phyloP scores from a whole-genome alignment of 1,284 basidiomycete species.

The Exsudoporus floridanus region DNA sequence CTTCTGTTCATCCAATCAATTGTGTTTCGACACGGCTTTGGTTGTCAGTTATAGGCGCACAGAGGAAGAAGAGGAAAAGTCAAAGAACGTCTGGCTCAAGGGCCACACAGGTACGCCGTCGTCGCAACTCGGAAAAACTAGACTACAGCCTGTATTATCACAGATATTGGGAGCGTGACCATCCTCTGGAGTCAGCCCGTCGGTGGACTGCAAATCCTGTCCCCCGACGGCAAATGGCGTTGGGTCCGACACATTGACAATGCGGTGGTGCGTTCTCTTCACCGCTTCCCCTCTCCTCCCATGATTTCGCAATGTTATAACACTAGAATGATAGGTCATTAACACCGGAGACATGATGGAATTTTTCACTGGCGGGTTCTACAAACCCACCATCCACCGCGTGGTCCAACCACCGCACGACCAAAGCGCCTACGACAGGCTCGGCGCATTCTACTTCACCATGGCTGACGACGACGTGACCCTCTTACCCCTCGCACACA shows the following conservation, averaged over 20 bases:
- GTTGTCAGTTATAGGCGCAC: conserved; percentile 38
- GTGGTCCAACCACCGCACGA: conserved; percentile 45
- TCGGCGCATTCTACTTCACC: conserved; percentile 46
- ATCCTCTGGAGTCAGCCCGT: conserved; percentile 61
- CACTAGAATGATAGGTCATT: conserved; percentile 36
- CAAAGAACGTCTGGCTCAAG: conserved; percentile 59
- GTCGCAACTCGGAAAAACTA: background rate
- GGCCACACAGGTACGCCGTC: conserved; percentile 52
- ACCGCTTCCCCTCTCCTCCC: background rate
- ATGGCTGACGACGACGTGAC: conserved; percentile 34
- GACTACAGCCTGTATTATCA: background rate
- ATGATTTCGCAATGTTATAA: background rate
- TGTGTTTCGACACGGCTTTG: no score
- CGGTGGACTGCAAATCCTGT: conserved; percentile 53
- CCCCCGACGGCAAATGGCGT: conserved; percentile 50
- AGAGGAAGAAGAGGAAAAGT: conserved; percentile 52
- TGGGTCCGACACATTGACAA: conserved; percentile 59
- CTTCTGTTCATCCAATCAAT: background rate
- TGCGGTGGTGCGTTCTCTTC: conserved; percentile 41
- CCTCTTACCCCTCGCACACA: conserved; percentile 31
- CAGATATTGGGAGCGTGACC: conserved; percentile 56
- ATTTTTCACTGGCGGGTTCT: conserved; percentile 53
- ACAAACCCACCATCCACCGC: conserved; percentile 46
- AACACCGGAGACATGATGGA: conserved; percentile 59
- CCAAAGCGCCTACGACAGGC: conserved; percentile 38